Base-by-base conservation (phyloP, 1,139 yeast genomes). In the Eremothecium gossypii region DNA sequence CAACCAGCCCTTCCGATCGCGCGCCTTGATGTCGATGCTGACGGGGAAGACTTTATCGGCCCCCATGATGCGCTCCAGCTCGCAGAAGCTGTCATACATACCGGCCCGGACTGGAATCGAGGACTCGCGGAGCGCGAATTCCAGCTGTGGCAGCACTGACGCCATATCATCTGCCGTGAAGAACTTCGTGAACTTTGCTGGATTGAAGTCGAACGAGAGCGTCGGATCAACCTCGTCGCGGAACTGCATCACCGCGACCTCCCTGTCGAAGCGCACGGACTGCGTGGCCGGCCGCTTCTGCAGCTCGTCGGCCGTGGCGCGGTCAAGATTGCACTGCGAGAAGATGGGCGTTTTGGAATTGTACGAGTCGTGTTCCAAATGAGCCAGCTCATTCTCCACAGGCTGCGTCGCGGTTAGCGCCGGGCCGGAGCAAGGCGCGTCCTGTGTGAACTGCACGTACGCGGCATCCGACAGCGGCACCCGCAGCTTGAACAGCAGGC, bases 391-490 rank as follows among this genome's bases (percentile, higher is more conserved):
- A 14, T 45, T 42, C 7, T 41, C 36, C 7, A 51, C 33, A 2
- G 63, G 60, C 40, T 58, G 63, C 2, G 64, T 60, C 4, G 61
- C 47, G 30, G 49, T 41, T 9, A 45, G 42, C 20, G 33, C 33
- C 9, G 27, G 26, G 9, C 36, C 36, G n/a, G 30, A 14, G 26
- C 33, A 13, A 9, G 39, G 41, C 10, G 45, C 45, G 27, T 50
- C 57, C 38, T 54, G 60, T 2, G 64, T 61, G 13, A 54, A 56
- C 33, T 44, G 43, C 45, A 59, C 42, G 54, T 65, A 61, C 41
- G 69, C 70, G 41, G 65, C 64, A 57, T 73, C 74, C 44, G 70
- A 59, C 47, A 74, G 50, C 40, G 75, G 64, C 55, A 79, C 64
- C 57, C 70, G 66, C 45, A 76, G 54, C 47, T 67, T 71, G 23